phyloP scores from a whole-genome alignment of 306 rosid species.

The Vicia faba region DNA sequence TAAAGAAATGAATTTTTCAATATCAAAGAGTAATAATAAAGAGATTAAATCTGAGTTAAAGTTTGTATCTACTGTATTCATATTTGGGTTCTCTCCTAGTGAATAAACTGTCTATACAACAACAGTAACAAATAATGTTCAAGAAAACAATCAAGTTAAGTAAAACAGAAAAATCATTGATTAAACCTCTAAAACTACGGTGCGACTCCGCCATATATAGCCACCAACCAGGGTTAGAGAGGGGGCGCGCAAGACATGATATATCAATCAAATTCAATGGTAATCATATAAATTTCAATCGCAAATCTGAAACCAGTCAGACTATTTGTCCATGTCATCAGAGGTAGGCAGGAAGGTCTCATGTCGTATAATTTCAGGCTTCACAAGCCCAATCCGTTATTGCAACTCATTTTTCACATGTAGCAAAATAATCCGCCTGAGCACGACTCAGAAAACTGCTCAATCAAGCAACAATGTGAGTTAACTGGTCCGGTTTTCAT shows the following conservation, averaged over 20 bases:
- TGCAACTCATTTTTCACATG: slow-evolving; percentile 16
- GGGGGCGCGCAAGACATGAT: slow-evolving; percentile 22
- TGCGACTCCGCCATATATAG: slow-evolving; percentile 24
- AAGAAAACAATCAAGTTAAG: slow-evolving; percentile 1
- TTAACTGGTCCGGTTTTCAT: neutral
- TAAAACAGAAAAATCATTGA: slow-evolving; percentile 12
- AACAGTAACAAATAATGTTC: slow-evolving; percentile 7
- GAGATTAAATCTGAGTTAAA: slow-evolving; percentile 32
- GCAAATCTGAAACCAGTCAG: slow-evolving; percentile 28
- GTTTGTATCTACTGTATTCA: slow-evolving; percentile 25
- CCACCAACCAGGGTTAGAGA: slow-evolving; percentile 8
- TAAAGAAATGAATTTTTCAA: slow-evolving; percentile 37
- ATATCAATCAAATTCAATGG: slow-evolving; percentile 31
- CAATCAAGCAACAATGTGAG: slow-evolving; percentile 11
- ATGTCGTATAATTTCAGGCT: slow-evolving; percentile 10
- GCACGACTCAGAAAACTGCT: slow-evolving; percentile 27
- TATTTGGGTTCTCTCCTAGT: neutral
- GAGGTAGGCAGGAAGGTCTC: slow-evolving; percentile 12
- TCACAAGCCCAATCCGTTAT: slow-evolving; percentile 28
- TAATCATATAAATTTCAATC: slow-evolving; percentile 25
- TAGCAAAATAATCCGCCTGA: slow-evolving; percentile 22
- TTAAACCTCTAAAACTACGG: slow-evolving; percentile 28
- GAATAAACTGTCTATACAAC: slow-evolving; percentile 34
- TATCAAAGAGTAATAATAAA: slow-evolving; percentile 3
- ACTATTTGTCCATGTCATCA: slow-evolving; percentile 14